Percentiles rank a stretch among this genome's conserved stretches.
Conservation (phyloP, 768 basidiomycete genomes). For the Leucosporidium creatinivorum region DNA sequence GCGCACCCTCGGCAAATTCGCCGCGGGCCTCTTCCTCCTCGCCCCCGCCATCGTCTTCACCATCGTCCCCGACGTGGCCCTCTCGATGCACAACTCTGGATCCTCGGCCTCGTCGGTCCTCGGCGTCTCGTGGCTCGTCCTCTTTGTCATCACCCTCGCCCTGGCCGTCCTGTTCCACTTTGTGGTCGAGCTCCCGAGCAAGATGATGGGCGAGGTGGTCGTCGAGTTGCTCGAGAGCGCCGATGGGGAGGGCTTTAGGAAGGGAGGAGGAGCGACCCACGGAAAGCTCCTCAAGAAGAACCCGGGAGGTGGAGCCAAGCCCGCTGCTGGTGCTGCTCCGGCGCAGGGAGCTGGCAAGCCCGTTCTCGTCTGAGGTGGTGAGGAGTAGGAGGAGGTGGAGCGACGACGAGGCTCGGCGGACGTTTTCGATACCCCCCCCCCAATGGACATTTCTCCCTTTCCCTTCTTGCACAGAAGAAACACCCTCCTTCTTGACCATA, state of each 20-base stretch:
- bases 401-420: no score
- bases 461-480: neutral
- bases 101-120: conserved; percentile 30
- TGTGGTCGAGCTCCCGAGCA: conserved; percentile 38
- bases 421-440: neutral
- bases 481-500: neutral
- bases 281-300: conserved; percentile 1
- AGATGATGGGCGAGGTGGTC: conserved; percentile 38
- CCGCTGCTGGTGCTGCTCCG: no score
- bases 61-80: conserved; percentile 36
- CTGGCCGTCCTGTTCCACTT: conserved; percentile 39
- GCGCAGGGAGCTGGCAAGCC: neutral
- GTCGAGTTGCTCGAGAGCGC: conserved; percentile 29
- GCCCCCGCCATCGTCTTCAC: conserved; percentile 37
- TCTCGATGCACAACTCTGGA: conserved; percentile 33
- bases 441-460: neutral
- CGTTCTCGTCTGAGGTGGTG: neutral
- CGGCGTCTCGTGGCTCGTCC: conserved; percentile 36
- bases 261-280: neutral
- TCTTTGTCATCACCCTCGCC: conserved; percentile 34
- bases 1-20: conserved; percentile 37
- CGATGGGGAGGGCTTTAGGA: neutral
- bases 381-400: no score
- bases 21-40: conserved; percentile 38
- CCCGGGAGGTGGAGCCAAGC: conserved; percentile 2